These are phyloP conservation scores for Solanum hybrid DNA, from an alignment of 305 asterid genomes.

Conservation along the genomic window DNA sequence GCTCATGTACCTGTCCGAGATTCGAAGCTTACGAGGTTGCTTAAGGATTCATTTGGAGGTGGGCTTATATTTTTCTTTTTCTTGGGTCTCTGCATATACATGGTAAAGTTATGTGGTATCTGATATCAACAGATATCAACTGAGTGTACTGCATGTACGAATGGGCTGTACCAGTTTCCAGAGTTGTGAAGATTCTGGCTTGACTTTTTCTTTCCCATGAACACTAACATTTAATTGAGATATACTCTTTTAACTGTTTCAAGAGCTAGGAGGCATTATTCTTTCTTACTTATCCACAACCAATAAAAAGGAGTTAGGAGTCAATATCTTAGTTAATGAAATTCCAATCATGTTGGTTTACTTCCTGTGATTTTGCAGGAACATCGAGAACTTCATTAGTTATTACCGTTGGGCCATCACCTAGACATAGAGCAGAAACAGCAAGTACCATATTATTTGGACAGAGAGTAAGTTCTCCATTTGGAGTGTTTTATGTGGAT, in stretches of 20 bases:
- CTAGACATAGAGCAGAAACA: conserved; percentile 99
- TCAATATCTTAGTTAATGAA: background rate
- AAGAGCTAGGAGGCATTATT: background rate
- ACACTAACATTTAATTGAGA: background rate
- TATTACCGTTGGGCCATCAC: conserved; percentile 97
- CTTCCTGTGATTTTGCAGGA: conserved; percentile 47
- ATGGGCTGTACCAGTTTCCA: conserved; percentile 8
- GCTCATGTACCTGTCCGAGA: conserved; percentile 97
- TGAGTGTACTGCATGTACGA: background rate
- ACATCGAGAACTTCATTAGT: conserved; percentile 94
- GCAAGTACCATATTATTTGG: conserved; percentile 95
- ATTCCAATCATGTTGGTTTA: conserved; percentile 16
- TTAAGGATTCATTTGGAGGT: conserved; percentile 99
- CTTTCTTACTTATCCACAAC: background rate
- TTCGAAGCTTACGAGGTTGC: conserved; percentile 93
- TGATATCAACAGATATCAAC: background rate
- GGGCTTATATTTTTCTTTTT: conserved; percentile 19
- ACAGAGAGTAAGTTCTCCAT: conserved; percentile 72
- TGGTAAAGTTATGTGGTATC: background rate
- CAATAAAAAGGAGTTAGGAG: background rate
- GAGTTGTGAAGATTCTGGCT: conserved; percentile 7
- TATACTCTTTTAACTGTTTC: background rate
- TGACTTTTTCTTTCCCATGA: background rate
- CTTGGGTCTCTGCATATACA: background rate
- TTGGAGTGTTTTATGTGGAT: background rate